phyloP scores from a whole-genome alignment of 2,329 filamentous ascomycete species.

The Paecilomyces fulvus region DNA sequence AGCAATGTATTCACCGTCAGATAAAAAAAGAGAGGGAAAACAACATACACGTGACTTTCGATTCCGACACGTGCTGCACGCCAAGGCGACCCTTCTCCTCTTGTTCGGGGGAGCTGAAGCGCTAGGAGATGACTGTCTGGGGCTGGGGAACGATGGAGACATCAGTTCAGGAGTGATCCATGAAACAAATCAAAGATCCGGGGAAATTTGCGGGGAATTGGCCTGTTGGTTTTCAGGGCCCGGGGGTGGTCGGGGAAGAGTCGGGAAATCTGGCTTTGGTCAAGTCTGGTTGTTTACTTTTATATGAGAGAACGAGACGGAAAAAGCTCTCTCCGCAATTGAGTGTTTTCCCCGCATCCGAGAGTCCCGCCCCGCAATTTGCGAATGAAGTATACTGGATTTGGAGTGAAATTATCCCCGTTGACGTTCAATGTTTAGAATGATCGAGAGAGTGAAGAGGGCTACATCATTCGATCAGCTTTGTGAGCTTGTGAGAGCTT shows the following conservation, averaged over 20 bases:
- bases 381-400: too few species aligned
- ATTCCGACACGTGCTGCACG: conserved; percentile 3
- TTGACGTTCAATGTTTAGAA: too few species aligned
- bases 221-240: not conserved
- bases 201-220: not conserved
- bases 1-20: not conserved
- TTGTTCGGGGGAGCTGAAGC: conserved; percentile 1
- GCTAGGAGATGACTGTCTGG: too few species aligned
- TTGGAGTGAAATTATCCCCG: too few species aligned
- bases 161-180: not conserved
- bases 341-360: too few species aligned
- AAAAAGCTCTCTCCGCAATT: too few species aligned
- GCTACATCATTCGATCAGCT: too few species aligned
- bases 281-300: too few species aligned
- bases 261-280: not conserved
- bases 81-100: conserved; percentile 2
- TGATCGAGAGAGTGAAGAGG: too few species aligned
- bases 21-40: not conserved
- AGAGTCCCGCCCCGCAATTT: too few species aligned
- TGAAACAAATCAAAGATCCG: not conserved
- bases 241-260: not conserved
- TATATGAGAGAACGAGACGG: too few species aligned
- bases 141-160: not conserved
- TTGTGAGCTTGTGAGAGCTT: too few species aligned
- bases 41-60: conserved; percentile 5